Evolutionary conservation across 495 filamentous ascomycete genomes (phyloP).

Genomic region (Annulohypoxylon maeteangense): DNA sequence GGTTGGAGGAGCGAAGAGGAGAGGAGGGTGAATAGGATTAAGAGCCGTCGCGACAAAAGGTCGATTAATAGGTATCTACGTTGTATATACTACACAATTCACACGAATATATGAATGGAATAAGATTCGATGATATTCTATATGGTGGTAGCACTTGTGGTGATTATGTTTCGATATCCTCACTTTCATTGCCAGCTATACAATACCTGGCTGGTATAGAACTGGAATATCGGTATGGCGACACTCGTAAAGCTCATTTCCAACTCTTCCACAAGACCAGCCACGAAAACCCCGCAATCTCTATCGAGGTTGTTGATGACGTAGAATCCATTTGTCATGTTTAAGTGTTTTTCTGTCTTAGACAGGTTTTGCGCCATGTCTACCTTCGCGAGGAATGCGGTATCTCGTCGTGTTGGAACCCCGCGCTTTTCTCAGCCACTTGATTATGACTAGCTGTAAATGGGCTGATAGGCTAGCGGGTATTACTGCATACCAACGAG

Average conservation of each 20-base stretch:
- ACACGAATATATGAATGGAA: constrained; percentile 18
- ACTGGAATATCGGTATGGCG: not conserved
- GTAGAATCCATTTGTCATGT: not conserved
- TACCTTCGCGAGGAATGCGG: not conserved
- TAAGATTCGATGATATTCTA: not conserved
- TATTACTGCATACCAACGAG: no score
- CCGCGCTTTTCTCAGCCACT: not conserved
- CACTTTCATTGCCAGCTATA: not conserved
- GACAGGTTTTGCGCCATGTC: not conserved
- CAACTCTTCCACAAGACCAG: not conserved
- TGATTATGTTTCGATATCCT: not conserved
- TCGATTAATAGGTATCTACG: constrained; percentile 26
- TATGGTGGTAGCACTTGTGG: not conserved
- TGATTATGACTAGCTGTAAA: not conserved
- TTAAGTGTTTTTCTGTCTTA: not conserved
- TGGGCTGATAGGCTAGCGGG: no score
- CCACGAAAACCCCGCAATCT: not conserved
- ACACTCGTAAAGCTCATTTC: not conserved
- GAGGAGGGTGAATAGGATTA: not conserved
- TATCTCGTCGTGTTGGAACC: not conserved
- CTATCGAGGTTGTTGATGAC: not conserved
- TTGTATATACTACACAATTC: constrained; percentile 32
- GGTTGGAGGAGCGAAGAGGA: constrained; percentile 6
- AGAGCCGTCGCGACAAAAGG: constrained; percentile 1
- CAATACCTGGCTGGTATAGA: not conserved